These are phyloP conservation scores for Fusarium nygamai DNA, from an alignment of 2,329 filamentous ascomycete species.

Conservation along the genomic window DNA sequence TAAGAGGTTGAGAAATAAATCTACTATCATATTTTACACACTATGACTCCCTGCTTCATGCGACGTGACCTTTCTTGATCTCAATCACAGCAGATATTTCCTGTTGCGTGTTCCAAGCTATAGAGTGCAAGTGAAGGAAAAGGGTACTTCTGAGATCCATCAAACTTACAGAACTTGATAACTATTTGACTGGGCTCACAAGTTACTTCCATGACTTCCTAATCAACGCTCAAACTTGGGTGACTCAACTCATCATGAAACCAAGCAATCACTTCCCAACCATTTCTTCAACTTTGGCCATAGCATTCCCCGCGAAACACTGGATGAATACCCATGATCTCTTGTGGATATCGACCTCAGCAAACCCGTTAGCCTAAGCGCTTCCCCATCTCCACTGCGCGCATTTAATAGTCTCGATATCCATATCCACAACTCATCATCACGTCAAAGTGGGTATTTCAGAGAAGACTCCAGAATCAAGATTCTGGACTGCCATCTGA, in stretches of 20 bases:
- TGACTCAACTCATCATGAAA: neutral
- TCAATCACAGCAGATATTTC: neutral
- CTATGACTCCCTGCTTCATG: rapidly evolving
- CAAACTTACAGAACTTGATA: neutral
- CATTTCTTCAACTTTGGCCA: neutral
- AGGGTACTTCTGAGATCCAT: rapidly evolving
- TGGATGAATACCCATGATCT: neutral
- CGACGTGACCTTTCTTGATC: neutral
- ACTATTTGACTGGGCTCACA: neutral
- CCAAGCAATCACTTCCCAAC: neutral
- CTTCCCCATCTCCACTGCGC: neutral
- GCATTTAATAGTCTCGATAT: neutral
- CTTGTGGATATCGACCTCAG: neutral
- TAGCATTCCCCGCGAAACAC: neutral
- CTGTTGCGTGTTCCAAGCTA: neutral
- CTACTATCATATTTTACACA: neutral
- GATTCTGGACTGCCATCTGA: neutral
- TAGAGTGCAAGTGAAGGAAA: too few relatives aligned
- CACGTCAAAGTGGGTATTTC: neutral
- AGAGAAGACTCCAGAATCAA: neutral
- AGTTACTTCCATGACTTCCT: neutral
- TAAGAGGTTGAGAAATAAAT: constrained; percentile 4
- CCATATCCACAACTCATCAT: neutral
- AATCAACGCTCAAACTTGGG: neutral
- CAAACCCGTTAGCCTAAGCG: neutral